Evolutionary conservation across 2,329 filamentous ascomycete species (phyloP).

Genomic region (Albifimbria verrucaria): DNA sequence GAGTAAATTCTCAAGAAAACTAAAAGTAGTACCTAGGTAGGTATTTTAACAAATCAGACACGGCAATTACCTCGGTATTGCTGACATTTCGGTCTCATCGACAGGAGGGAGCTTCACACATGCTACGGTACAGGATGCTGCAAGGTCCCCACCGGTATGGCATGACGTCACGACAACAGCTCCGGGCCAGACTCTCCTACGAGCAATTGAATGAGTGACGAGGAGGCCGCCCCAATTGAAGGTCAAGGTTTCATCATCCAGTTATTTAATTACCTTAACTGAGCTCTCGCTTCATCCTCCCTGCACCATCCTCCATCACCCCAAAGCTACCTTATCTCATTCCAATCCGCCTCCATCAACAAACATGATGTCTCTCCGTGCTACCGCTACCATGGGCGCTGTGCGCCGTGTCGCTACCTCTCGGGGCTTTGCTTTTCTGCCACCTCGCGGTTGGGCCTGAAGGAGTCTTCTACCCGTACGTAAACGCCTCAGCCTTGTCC

Average conservation of each 20-base stretch:
- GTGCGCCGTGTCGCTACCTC: conserved; percentile 17
- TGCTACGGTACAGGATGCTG: too few relatives aligned
- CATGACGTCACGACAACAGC: neutral
- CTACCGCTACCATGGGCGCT: conserved; percentile 19
- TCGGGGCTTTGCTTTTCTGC: conserved; percentile 25
- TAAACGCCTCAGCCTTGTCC: too few relatives aligned
- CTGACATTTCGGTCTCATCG: too few relatives aligned
- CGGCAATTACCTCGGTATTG: too few relatives aligned
- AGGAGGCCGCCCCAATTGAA: neutral
- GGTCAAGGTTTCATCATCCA: neutral
- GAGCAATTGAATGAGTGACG: neutral
- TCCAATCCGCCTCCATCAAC: neutral
- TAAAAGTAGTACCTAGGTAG: too few relatives aligned
- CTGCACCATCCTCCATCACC: neutral
- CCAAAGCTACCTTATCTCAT: neutral
- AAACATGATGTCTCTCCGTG: conserved; percentile 20
- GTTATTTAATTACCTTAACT: neutral
- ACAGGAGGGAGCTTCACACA: too few relatives aligned
- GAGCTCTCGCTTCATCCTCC: too few relatives aligned
- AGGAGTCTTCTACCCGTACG: conserved; percentile 35
- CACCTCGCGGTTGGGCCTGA: conserved; percentile 25
- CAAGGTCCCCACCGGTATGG: neutral
- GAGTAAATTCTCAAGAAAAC: too few relatives aligned
- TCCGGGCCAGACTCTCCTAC: neutral
- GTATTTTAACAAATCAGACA: too few relatives aligned